These are phyloP conservation scores for Neonectria neomacrospora DNA, from an alignment of 2,329 filamentous ascomycete species.

Conservation along the genomic window DNA sequence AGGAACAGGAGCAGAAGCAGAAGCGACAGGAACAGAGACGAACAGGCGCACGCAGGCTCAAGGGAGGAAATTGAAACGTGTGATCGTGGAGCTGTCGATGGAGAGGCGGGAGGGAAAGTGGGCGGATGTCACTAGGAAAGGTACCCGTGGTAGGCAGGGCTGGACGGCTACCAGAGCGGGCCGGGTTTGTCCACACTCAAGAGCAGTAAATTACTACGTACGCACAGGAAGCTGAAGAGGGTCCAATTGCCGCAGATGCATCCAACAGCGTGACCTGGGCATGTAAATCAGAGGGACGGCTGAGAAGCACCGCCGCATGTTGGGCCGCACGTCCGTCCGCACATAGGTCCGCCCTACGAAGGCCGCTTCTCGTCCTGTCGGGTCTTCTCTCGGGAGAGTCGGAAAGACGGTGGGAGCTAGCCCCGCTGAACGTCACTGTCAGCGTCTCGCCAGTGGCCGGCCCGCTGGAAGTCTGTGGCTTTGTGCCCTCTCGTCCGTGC, in stretches of 20 bases:
- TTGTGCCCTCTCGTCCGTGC: constrained; percentile 6
- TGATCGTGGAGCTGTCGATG: constrained; percentile 15
- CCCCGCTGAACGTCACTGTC: constrained; percentile 17
- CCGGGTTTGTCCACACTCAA: neutral
- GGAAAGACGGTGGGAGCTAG: constrained; percentile 19
- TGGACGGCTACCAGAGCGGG: neutral
- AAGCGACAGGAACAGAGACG: neutral
- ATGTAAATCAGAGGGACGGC: neutral
- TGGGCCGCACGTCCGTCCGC: constrained; percentile 7
- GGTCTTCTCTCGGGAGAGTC: constrained; percentile 12
- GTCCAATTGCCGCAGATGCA: neutral
- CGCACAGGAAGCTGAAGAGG: neutral
- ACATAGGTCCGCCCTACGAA: neutral
- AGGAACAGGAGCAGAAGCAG: neutral
- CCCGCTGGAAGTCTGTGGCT: neutral
- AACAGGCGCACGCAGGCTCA: neutral
- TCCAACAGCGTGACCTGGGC: neutral
- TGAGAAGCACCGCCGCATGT: neutral
- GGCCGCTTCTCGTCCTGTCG: neutral
- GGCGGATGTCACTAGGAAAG: constrained; percentile 17
- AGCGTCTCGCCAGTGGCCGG: neutral
- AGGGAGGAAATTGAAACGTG: constrained; percentile 12
- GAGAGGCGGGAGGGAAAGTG: constrained; percentile 13
- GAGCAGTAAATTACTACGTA: neutral
- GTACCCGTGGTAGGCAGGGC: constrained; percentile 2